phyloP scores from a whole-genome alignment of 2,329 filamentous ascomycete species.

The Diplocarpon rosae region DNA sequence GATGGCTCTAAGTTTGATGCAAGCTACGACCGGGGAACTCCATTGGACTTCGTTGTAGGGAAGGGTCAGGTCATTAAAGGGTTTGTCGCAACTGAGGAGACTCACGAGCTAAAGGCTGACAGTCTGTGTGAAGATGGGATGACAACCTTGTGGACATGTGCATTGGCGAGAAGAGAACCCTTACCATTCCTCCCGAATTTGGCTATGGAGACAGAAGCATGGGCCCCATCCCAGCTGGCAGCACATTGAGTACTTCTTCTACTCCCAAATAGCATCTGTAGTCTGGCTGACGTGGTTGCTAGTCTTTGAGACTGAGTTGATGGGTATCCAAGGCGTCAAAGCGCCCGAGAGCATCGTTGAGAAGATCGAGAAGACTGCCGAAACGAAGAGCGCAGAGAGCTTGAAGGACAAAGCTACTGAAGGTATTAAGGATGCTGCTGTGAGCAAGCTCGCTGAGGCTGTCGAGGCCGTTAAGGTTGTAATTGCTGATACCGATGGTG shows the following conservation, averaged over 20 bases:
- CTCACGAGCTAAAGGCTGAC: not conserved
- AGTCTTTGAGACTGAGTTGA: conserved; percentile 88
- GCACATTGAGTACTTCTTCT: conserved; percentile 53
- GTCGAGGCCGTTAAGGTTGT: conserved; percentile 42
- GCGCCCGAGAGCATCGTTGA: conserved; percentile 22
- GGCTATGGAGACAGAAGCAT: conserved; percentile 69
- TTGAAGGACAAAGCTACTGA: conserved; percentile 20
- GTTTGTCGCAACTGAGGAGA: conserved; percentile 35
- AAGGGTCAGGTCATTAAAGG: conserved; percentile 80
- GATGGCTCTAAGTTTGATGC: conserved; percentile 77
- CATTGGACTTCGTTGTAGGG: conserved; percentile 73
- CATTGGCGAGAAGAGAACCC: conserved; percentile 79
- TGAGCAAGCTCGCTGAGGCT: conserved; percentile 38
- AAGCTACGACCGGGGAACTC: conserved; percentile 64
- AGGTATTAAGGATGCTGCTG: conserved; percentile 31
- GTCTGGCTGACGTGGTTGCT: conserved; percentile 10
- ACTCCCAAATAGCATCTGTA: conserved; percentile 4
- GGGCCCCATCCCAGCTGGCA: conserved; percentile 73
- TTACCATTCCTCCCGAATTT: conserved; percentile 80
- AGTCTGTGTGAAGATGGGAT: conserved; percentile 56
- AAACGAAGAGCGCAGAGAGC: conserved; percentile 23
- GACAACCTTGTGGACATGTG: conserved; percentile 88
- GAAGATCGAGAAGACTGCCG: conserved; percentile 22
- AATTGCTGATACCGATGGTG: conserved; percentile 42
- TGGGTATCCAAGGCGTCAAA: conserved; percentile 67